Evolutionary conservation across 352 stramenopile species (phyloP), one percentile per base, ranked within the genome.

Genomic region (Pythium phragmitis): DNA sequence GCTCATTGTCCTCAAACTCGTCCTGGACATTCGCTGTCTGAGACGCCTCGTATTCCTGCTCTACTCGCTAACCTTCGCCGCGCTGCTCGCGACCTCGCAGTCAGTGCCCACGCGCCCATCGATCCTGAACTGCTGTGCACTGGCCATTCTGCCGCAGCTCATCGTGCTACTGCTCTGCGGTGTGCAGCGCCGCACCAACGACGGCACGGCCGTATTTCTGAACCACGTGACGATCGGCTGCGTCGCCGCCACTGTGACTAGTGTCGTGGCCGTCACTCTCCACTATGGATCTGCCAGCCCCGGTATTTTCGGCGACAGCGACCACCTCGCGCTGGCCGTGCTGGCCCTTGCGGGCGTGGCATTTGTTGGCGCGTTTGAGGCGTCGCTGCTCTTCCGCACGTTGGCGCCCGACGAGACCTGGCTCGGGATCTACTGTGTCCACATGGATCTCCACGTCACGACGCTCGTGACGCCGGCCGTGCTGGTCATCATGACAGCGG

Each of bases 311-410:
- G 13, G 12, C 34, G 50, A 57, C 50, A 9, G 23, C 30, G 50
- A 57, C 33, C 50, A 57, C 23, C 19, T 57, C 30, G 16, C 50
- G 16, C 50, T 57, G 17, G 50, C 17, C n/a, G 50, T 57, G 50
- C 30, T 57, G 4, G 50, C 50, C 5, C 26, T 57, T 33, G 36
- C 45, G 6, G 30, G 19, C 50, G 21, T 46, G 7, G 13, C 50
- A 17, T 57, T 57, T 46, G 33, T 42, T 6, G 30, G 50, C 21
- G 50, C 50, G 6, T 45, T 30, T 6, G 50, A 57, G 36, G 50
- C 50, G 4, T 21, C 34, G 36, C 36, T 58, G n/a, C 52, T 58
- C 13, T 28, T 36, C 19, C 52, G 37, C 21, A 58, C 52, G 19
- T 23, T 58, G 5, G 41, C 34, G 13, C 52, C n/a, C 3, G 52